phyloP scores from a whole-genome alignment of 2,329 filamentous ascomycete species.

The Fusarium sp. region DNA sequence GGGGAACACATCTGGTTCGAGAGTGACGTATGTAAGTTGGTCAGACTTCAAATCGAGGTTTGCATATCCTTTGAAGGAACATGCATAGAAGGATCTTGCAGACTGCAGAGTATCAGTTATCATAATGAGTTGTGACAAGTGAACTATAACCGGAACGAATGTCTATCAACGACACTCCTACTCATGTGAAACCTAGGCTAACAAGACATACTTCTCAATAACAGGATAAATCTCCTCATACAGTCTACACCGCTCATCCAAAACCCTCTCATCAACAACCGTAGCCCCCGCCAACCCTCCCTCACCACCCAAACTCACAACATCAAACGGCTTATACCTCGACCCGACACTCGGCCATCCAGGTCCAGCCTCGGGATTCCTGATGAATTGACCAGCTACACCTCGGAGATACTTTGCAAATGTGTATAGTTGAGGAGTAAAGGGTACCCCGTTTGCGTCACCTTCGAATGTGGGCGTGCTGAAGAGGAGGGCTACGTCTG shows the following conservation, averaged over 20 bases:
- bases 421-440: conserved; percentile 35
- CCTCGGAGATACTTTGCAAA: conserved; percentile 39
- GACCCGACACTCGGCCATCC: conserved; percentile 42
- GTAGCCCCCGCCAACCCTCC: conserved; percentile 12
- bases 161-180: not conserved
- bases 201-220: conserved; percentile 22
- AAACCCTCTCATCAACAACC: conserved; percentile 21
- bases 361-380: conserved; percentile 35
- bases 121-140: not conserved
- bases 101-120: not conserved
- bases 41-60: not conserved
- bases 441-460: not conserved
- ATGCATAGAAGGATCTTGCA: not conserved
- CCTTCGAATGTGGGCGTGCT: conserved; percentile 25
- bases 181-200: not conserved
- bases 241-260: conserved; percentile 36
- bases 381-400: conserved; percentile 38
- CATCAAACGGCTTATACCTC: conserved; percentile 31
- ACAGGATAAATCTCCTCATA: conserved; percentile 29
- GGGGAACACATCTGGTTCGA: not conserved
- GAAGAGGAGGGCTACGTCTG: conserved; percentile 41
- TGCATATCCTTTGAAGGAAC: not conserved
- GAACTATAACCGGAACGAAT: not conserved
- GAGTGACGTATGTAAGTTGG: not conserved
- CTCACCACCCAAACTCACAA: conserved; percentile 35